phyloP scores from a whole-genome alignment of 2,329 filamentous ascomycete species.

The Rachicladosporium sp. region DNA sequence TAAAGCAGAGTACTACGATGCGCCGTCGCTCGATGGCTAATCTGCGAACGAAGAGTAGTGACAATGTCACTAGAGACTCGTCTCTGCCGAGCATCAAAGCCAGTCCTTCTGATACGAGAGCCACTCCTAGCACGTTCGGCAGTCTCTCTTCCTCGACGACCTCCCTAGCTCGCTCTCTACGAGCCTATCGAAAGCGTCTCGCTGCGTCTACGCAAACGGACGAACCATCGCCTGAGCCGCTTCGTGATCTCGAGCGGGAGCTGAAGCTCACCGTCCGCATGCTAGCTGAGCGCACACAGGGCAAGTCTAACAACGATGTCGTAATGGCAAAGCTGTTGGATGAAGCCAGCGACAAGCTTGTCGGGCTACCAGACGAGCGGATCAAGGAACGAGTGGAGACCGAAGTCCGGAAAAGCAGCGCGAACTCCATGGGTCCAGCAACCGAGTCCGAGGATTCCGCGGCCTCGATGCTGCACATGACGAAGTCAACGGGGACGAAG shows the following conservation, averaged over 20 bases:
- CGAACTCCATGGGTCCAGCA: neutral
- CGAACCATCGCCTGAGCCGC: constrained; percentile 31
- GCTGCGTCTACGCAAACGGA: constrained; percentile 31
- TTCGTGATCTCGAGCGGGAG: constrained; percentile 46
- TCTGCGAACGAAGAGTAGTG: constrained; percentile 32
- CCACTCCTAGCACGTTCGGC: constrained; percentile 30
- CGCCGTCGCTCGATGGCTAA: constrained; percentile 38
- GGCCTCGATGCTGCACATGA: neutral
- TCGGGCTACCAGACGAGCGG: constrained; percentile 61
- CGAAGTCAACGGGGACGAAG: neutral
- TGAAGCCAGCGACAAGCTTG: constrained; percentile 61
- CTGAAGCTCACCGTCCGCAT: constrained; percentile 36
- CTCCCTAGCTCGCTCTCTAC: constrained; percentile 44
- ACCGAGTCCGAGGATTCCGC: neutral
- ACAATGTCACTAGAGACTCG: constrained; percentile 17
- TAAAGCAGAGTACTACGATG: constrained; percentile 16
- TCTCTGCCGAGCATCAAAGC: constrained; percentile 1
- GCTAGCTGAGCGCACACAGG: constrained; percentile 30
- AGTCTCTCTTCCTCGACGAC: constrained; percentile 43
- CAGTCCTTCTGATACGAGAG: constrained; percentile 9
- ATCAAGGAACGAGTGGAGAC: constrained; percentile 34
- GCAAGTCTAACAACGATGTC: constrained; percentile 29
- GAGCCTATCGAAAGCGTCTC: constrained; percentile 47
- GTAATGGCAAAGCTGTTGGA: constrained; percentile 50
- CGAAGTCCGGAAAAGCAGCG: constrained; percentile 11